Conservation (phyloP, 1,139 yeast species). For the Saccharomyces pastorianus region DNA sequence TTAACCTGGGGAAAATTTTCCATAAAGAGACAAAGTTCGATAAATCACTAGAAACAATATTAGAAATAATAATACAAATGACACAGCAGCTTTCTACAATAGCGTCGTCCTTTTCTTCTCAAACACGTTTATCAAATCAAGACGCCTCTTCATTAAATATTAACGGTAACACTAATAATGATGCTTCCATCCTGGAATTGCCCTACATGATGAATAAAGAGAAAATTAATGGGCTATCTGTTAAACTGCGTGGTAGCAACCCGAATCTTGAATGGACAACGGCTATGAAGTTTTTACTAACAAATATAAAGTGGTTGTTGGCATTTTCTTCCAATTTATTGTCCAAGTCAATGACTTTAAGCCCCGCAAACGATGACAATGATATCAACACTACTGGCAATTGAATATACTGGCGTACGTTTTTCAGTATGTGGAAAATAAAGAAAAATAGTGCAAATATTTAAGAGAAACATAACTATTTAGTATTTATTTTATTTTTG, state of each 20-base stretch:
- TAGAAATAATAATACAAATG: constrained; percentile 21
- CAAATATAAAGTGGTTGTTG: constrained; percentile 43
- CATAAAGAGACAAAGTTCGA: constrained; percentile 29
- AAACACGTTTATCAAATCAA: not conserved
- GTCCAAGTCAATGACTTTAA: not conserved
- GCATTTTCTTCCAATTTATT: constrained; percentile 31
- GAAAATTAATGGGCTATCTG: constrained; percentile 69
- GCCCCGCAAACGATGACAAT: not conserved
- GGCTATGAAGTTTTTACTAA: constrained; percentile 74
- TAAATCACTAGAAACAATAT: constrained; percentile 25
- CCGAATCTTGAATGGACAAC: constrained; percentile 82
- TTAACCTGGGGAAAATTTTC: constrained; percentile 31
- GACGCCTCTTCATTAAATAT: not conserved
- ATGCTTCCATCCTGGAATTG: constrained; percentile 34
- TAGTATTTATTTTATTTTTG: too few relatives aligned
- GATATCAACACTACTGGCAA: not conserved
- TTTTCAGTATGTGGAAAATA: not conserved
- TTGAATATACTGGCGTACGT: not conserved
- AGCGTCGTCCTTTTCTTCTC: not conserved
- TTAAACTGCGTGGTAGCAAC: constrained; percentile 54
- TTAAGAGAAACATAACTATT: too few relatives aligned
- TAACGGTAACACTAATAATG: not conserved
- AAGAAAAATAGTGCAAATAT: too few relatives aligned
- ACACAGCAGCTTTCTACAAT: constrained; percentile 5
- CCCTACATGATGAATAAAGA: constrained; percentile 65